Conservation (phyloP, 2,329 filamentous ascomycete species). For the Zymoseptoria tritici region DNA sequence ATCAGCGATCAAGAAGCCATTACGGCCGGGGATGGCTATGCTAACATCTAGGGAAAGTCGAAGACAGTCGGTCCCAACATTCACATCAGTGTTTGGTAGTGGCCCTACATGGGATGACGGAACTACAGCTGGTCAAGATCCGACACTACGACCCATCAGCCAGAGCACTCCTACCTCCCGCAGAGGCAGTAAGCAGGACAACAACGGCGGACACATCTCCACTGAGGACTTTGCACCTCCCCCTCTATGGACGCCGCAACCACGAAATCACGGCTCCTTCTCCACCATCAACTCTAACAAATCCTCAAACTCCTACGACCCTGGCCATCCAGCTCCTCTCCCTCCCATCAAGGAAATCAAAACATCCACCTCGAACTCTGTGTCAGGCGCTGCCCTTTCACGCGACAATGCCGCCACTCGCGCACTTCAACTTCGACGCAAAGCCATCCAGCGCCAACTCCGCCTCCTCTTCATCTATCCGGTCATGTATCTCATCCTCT, state of each 20-base stretch:
- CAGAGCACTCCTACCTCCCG: conserved; percentile 21
- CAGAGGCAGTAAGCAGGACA: conserved; percentile 22
- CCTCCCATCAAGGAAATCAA: conserved; percentile 21
- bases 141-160: not conserved
- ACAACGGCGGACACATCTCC: conserved; percentile 5
- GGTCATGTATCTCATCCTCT: conserved; percentile 62
- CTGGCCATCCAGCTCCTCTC: conserved; percentile 8
- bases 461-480: conserved; percentile 71
- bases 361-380: not conserved
- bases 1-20: not conserved
- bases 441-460: conserved; percentile 46
- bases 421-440: conserved; percentile 13
- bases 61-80: conserved; percentile 18
- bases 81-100: conserved; percentile 15
- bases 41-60: conserved; percentile 6
- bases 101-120: not conserved
- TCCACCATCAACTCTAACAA: conserved; percentile 15
- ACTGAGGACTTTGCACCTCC: conserved; percentile 23
- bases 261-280: conserved; percentile 17
- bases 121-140: not conserved
- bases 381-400: not conserved
- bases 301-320: conserved; percentile 11
- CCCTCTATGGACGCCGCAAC: conserved; percentile 4
- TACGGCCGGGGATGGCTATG: not conserved
- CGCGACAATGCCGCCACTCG: conserved; percentile 10